Percentiles rank a stretch among this genome's conserved stretches.
Conservation (phyloP, 495 filamentous ascomycete species). For the Physcia stellaris region DNA sequence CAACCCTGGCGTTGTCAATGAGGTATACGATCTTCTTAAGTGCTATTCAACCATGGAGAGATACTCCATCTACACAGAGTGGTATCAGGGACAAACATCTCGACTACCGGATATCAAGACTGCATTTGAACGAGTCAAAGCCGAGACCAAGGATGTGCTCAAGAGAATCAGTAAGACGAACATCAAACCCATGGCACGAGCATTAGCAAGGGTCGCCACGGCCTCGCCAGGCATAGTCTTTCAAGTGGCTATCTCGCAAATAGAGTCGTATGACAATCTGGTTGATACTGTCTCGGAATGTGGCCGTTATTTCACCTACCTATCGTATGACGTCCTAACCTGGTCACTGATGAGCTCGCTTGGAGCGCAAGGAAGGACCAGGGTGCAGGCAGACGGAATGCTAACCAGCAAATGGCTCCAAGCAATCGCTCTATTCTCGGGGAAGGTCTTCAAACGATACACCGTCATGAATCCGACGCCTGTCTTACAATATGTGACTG, state of each 20-base stretch:
- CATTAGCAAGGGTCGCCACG: conserved; percentile 74
- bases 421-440: conserved; percentile 71
- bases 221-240: conserved; percentile 86
- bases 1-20: conserved; percentile 72
- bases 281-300: conserved; percentile 89
- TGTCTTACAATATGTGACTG: conserved; percentile 74
- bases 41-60: conserved; percentile 60
- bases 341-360: conserved; percentile 75
- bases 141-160: conserved; percentile 67
- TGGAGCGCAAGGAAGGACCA: conserved; percentile 58
- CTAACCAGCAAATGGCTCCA: conserved; percentile 82
- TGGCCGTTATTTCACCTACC: conserved; percentile 78
- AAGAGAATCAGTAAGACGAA: conserved; percentile 80
- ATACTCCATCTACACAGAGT: conserved; percentile 87
- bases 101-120: conserved; percentile 62
- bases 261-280: conserved; percentile 83
- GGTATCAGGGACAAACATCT: conserved; percentile 66
- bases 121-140: conserved; percentile 60
- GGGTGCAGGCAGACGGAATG: conserved; percentile 72
- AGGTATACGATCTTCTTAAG: conserved; percentile 70
- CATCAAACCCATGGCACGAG: conserved; percentile 67
- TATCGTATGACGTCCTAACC: conserved; percentile 85
- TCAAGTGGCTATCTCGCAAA: conserved; percentile 68
- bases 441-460: conserved; percentile 70
- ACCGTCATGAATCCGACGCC: conserved; percentile 73